Evolutionary conservation across 1,284 basidiomycete species (phyloP).

Genomic region (Microbotryum saponariae): DNA sequence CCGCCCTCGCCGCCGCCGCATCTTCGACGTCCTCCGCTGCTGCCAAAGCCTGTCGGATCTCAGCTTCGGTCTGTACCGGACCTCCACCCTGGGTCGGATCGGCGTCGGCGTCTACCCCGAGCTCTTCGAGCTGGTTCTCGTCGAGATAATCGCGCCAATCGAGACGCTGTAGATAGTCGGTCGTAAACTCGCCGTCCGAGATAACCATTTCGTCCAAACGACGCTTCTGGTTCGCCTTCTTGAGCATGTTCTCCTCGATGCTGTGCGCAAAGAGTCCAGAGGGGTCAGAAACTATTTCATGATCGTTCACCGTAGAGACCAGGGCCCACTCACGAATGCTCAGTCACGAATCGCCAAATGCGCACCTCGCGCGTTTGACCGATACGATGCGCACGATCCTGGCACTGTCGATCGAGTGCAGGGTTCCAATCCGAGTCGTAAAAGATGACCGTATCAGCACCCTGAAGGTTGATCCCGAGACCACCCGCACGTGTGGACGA

Average conservation of each 20-base stretch:
- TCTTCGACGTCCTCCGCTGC: conserved; percentile 64
- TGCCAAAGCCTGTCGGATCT: conserved; percentile 61
- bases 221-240: conserved; percentile 93
- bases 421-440: conserved; percentile 98
- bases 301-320: no score
- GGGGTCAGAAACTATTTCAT: not conserved
- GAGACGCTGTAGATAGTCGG: conserved; percentile 48
- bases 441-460: conserved; percentile 94
- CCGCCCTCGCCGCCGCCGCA: conserved; percentile 39
- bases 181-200: conserved; percentile 78
- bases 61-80: conserved; percentile 36
- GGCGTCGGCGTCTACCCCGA: conserved; percentile 31
- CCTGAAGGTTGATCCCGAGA: conserved; percentile 81
- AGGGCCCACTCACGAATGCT: conserved; percentile 45
- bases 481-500: conserved; percentile 88
- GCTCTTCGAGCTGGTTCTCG: conserved; percentile 35
- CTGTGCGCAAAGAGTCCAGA: conserved; percentile 45
- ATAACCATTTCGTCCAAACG: conserved; percentile 86
- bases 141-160: conserved; percentile 84
- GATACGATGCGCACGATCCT: conserved; percentile 89
- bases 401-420: conserved; percentile 94
- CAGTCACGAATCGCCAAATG: conserved; percentile 90
- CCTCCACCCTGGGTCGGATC: conserved; percentile 45
- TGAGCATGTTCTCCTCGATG: conserved; percentile 92
- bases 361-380: conserved; percentile 95